Percentiles rank a stretch among this genome's conserved stretches.
Evolutionary conservation across 2,329 filamentous ascomycete species (phyloP).

Genomic region (Talaromyces islandicus): DNA sequence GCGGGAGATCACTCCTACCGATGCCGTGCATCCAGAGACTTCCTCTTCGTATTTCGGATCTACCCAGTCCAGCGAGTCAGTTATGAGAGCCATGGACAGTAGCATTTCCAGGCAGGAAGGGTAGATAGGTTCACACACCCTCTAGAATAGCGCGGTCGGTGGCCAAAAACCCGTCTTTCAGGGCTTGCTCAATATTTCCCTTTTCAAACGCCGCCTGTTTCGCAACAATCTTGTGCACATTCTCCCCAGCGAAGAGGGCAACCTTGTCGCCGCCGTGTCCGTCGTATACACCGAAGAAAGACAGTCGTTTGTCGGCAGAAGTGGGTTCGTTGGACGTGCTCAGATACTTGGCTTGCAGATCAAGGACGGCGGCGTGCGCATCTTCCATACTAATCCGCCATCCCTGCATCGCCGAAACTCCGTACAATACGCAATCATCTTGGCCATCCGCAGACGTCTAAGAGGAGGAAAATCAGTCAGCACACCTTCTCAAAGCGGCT

Average conservation of each 20-base stretch:
- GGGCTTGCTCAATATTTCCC: constrained; percentile 86
- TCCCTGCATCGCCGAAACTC: constrained; percentile 98
- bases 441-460: constrained; percentile 83
- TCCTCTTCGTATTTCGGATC: constrained; percentile 97
- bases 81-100: constrained; percentile 1
- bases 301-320: constrained; percentile 66
- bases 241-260: constrained; percentile 82
- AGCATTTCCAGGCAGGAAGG: neutral
- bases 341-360: constrained; percentile 63
- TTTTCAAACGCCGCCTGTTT: constrained; percentile 92
- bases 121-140: constrained; percentile 54
- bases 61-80: constrained; percentile 36
- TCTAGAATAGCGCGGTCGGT: constrained; percentile 93
- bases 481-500: neutral
- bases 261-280: constrained; percentile 97
- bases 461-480: constrained; percentile 11
- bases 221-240: constrained; percentile 88
- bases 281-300: constrained; percentile 97
- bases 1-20: constrained; percentile 79
- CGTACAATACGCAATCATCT: constrained; percentile 89
- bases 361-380: constrained; percentile 81
- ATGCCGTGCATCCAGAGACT: constrained; percentile 94
- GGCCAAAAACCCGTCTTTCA: constrained; percentile 95
- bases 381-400: constrained; percentile 99
- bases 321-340: constrained; percentile 52